Conservation (phyloP, 1,284 basidiomycete genomes). For the Wallemia ichthyophaga region DNA sequence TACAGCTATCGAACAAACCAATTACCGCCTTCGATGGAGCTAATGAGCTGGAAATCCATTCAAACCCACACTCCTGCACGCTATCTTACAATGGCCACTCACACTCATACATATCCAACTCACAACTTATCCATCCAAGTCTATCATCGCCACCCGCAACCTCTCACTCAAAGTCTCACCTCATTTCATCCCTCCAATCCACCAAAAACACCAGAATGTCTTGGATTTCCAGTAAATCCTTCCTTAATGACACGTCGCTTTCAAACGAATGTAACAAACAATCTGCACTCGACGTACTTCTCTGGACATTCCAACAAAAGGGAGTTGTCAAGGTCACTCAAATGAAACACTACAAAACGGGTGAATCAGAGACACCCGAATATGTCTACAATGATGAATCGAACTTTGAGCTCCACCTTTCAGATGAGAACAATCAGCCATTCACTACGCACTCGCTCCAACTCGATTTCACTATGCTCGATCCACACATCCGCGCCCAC, state of each 20-base stretch:
- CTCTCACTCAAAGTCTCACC: neutral
- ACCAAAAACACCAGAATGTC: neutral
- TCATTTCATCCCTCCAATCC: neutral
- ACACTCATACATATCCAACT: neutral
- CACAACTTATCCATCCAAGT: neutral
- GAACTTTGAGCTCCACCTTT: neutral
- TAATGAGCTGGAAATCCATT: too few species aligned
- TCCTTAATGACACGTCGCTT: neutral
- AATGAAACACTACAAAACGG: slow-evolving; percentile 38
- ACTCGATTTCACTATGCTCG: slow-evolving; percentile 90
- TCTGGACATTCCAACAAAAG: slow-evolving; percentile 75
- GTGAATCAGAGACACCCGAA: slow-evolving; percentile 42
- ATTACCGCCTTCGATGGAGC: too few species aligned
- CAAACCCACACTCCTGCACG: too few species aligned
- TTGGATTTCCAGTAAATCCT: neutral
- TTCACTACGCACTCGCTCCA: slow-evolving; percentile 48
- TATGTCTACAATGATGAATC: slow-evolving; percentile 28
- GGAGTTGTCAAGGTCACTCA: slow-evolving; percentile 47
- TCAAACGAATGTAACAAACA: neutral
- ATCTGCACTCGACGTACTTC: slow-evolving; percentile 28
- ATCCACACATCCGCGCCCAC: slow-evolving; percentile 59
- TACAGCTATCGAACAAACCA: too few species aligned
- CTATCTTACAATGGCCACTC: too few species aligned
- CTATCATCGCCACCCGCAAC: neutral
- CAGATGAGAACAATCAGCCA: slow-evolving; percentile 28